phyloP scores from a whole-genome alignment of 106 monocot species.

The Acorus gramineus region DNA sequence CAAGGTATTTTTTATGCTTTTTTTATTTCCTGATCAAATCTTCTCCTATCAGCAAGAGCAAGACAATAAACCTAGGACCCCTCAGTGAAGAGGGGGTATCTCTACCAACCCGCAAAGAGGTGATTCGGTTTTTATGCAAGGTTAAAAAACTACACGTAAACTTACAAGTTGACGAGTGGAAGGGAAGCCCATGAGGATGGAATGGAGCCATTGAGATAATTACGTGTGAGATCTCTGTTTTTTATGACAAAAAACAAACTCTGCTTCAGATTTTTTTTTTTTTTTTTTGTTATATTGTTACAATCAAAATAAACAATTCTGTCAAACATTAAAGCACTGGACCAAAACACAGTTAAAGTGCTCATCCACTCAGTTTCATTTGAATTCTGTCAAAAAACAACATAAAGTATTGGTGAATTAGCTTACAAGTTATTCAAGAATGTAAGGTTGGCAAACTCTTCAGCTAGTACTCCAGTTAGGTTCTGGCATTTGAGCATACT shows the following conservation, averaged over 20 bases:
- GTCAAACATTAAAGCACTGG: too few relatives aligned
- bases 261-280: too few relatives aligned
- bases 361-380: background rate
- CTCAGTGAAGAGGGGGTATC: too few relatives aligned
- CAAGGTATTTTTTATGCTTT: too few relatives aligned
- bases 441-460: conserved; percentile 17
- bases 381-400: background rate
- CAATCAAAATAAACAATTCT: too few relatives aligned
- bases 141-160: background rate
- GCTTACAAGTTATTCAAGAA: conserved; percentile 7
- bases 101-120: background rate
- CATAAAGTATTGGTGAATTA: background rate
- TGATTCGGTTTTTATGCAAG: background rate
- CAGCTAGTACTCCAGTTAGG: conserved; percentile 19
- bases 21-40: too few relatives aligned
- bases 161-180: conserved; percentile 11
- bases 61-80: too few relatives aligned
- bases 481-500: conserved; percentile 18
- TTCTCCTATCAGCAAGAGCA: too few relatives aligned
- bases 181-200: conserved; percentile 14
- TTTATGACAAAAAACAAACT: too few relatives aligned
- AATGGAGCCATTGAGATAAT: conserved; percentile 16
- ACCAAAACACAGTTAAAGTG: background rate
- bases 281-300: too few relatives aligned
- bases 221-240: conserved; percentile 22